A percentile compares a stretch with the other conserved stretches of the same genome.
phyloP scores from a whole-genome alignment of 495 filamentous ascomycete species.

The Trichoderma parareesei region DNA sequence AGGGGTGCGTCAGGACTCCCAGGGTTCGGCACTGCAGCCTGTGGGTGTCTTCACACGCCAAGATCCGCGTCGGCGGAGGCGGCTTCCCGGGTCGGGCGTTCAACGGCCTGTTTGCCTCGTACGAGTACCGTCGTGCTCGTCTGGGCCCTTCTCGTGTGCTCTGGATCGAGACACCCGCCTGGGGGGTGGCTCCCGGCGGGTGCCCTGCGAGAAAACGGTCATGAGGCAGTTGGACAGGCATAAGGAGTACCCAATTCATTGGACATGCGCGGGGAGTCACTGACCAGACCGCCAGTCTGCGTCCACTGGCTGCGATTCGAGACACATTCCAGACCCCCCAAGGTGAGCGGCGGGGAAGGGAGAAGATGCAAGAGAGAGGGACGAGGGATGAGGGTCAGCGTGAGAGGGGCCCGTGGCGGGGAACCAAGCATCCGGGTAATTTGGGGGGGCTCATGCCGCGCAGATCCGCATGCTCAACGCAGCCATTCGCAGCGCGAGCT shows the following conservation, averaged over 20 bases:
- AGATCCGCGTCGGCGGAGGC: not conserved
- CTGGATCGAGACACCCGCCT: not conserved
- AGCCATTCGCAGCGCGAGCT: not conserved
- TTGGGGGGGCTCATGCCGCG: not conserved
- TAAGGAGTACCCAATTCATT: not conserved
- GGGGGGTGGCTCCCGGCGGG: not conserved
- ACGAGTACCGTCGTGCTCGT: too few relatives aligned
- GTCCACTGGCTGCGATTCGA: not conserved
- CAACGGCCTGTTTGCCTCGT: not conserved
- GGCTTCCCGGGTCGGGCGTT: constrained; percentile 1
- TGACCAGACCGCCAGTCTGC: constrained; percentile 2
- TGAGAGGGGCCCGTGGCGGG: constrained; percentile 2
- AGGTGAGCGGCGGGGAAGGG: constrained; percentile 1
- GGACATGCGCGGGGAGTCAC: not conserved
- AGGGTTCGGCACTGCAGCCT: not conserved
- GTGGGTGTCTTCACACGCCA: not conserved
- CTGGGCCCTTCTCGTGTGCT: not conserved
- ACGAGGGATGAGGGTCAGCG: not conserved
- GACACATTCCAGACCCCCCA: constrained; percentile 7
- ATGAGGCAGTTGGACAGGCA: not conserved
- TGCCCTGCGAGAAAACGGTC: constrained; percentile 1
- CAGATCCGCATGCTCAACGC: not conserved
- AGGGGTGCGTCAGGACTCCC: not conserved
- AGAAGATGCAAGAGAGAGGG: not conserved
- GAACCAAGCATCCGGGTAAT: not conserved